Evolutionary conservation across 495 filamentous ascomycete genomes (phyloP).

Genomic region (Bacidia rubella): DNA sequence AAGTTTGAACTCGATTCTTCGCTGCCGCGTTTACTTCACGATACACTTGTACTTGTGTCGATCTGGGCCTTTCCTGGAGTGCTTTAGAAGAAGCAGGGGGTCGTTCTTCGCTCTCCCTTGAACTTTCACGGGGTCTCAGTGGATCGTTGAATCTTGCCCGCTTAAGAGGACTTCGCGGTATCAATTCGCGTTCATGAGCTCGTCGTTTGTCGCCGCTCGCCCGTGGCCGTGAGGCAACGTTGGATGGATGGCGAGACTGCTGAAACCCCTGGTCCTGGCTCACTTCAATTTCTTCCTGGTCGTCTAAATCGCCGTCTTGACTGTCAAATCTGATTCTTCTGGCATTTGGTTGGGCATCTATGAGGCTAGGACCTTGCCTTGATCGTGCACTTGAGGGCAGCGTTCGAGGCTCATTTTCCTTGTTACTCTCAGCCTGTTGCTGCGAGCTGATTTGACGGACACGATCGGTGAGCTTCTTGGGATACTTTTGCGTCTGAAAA

Average conservation of each 20-base stretch:
- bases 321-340: slow-evolving; percentile 16
- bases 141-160: neutral
- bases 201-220: neutral
- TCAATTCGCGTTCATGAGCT: neutral
- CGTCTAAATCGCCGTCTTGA: no score
- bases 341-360: slow-evolving; percentile 29
- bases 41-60: slow-evolving; percentile 10
- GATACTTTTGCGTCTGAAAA: neutral
- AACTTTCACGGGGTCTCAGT: neutral
- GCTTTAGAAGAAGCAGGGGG: slow-evolving; percentile 6
- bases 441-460: neutral
- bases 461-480: neutral
- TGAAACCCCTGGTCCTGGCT: slow-evolving; percentile 17
- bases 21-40: slow-evolving; percentile 8
- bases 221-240: neutral
- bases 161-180: neutral
- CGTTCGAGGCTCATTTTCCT: slow-evolving; percentile 14
- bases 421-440: slow-evolving; percentile 15
- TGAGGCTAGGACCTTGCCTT: slow-evolving; percentile 13
- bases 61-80: slow-evolving; percentile 1
- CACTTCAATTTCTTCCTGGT: slow-evolving; percentile 10
- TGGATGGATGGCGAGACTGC: neutral
- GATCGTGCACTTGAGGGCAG: slow-evolving; percentile 1
- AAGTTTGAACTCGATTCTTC: slow-evolving; percentile 3
- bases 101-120: slow-evolving; percentile 5